These are phyloP conservation scores for Leucosporidium scottii DNA, from an alignment of 768 basidiomycete genomes.

Conservation along the genomic window DNA sequence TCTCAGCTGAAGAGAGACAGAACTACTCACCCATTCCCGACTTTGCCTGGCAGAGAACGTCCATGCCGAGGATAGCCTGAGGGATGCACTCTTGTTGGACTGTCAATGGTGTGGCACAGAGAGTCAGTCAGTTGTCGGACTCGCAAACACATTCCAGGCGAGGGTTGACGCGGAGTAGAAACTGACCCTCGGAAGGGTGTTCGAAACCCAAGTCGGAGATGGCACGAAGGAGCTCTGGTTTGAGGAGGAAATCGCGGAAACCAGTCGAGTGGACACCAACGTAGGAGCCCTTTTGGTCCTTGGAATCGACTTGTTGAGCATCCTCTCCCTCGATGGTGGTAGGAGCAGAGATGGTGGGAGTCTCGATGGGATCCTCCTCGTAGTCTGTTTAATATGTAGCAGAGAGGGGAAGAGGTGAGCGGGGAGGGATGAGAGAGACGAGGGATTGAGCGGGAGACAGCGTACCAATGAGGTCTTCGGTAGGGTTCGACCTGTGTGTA, in stretches of 20 bases:
- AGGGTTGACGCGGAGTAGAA: not conserved
- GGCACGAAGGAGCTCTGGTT: conserved; percentile 91
- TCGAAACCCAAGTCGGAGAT: conserved; percentile 99
- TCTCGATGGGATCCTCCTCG: conserved; percentile 29
- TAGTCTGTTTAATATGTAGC: conserved; percentile 24
- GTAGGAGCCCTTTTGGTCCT: conserved; percentile 57
- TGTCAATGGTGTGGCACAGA: no score
- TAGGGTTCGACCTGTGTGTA: no score
- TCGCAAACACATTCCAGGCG: not conserved
- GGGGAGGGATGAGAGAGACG: not conserved
- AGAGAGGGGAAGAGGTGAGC: not conserved
- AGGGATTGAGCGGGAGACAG: not conserved
- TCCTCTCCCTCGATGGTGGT: conserved; percentile 15
- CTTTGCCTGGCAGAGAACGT: conserved; percentile 98
- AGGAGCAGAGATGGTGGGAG: conserved; percentile 11
- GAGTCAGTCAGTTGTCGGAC: not conserved
- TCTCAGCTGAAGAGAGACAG: not conserved
- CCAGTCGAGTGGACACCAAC: conserved; percentile 99
- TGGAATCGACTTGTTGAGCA: conserved; percentile 16
- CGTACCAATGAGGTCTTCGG: conserved; percentile 24
- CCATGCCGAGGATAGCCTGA: conserved; percentile 98
- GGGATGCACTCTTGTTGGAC: conserved; percentile 99
- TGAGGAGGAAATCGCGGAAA: conserved; percentile 96
- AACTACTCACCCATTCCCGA: conserved; percentile 58
- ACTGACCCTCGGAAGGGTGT: conserved; percentile 94